Percentiles rank a stretch among this genome's conserved stretches.
These are phyloP conservation scores for slime mould (Dictyostelium discoideum) DNA, from an alignment of 78 protist species.

Conservation along the genomic window DNA sequence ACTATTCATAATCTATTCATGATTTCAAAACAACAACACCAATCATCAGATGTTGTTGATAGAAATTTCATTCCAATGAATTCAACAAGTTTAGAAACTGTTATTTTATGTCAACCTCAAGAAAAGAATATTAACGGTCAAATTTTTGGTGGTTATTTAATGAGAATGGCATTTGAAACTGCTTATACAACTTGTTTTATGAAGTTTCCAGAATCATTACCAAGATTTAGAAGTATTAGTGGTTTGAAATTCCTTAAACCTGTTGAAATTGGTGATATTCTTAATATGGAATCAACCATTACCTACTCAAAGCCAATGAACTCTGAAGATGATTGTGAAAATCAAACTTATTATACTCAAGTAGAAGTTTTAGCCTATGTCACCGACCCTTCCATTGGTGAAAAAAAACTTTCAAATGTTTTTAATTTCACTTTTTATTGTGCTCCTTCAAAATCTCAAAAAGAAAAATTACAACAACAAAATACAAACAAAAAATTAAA, in stretches of 20 bases:
- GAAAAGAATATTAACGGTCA: constrained; percentile 74
- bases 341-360: constrained; percentile 19
- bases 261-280: constrained; percentile 77
- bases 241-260: constrained; percentile 59
- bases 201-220: constrained; percentile 33
- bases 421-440: constrained; percentile 80
- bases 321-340: background rate
- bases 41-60: too few species aligned
- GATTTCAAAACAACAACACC: background rate
- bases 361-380: constrained; percentile 76
- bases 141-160: constrained; percentile 80
- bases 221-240: constrained; percentile 65
- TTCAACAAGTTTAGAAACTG: constrained; percentile 7
- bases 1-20: constrained; percentile 73
- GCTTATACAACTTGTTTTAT: constrained; percentile 57
- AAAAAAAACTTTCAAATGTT: constrained; percentile 52
- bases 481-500: constrained; percentile 1
- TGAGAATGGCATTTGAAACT: constrained; percentile 74
- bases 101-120: constrained; percentile 81
- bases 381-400: constrained; percentile 33
- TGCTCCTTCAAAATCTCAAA: background rate
- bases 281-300: constrained; percentile 48
- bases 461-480: background rate
- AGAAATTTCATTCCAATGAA: constrained; percentile 49
- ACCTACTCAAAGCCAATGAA: constrained; percentile 28